Conservation (phyloP, 768 basidiomycete genomes). For the Leucosporidium yakuticum region DNA sequence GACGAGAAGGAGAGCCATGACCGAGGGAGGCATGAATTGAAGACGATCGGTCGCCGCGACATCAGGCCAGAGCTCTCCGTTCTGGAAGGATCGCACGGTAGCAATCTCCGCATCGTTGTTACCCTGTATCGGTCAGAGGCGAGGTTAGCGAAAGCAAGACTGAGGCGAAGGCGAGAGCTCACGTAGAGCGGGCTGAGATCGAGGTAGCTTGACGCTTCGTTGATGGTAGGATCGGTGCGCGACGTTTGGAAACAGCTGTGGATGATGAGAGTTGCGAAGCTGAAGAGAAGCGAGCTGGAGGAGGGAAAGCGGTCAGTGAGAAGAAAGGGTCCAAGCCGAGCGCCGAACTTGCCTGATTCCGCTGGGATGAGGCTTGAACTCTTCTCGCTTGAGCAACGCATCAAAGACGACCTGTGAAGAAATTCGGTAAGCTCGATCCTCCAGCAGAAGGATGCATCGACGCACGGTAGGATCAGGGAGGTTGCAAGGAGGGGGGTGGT, state of each 20-base stretch:
- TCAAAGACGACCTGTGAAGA: constrained; percentile 58
- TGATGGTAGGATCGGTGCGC: constrained; percentile 53
- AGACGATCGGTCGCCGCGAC: constrained; percentile 47
- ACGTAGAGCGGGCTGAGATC: constrained; percentile 68
- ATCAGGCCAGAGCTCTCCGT: constrained; percentile 61
- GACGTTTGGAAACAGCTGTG: constrained; percentile 61
- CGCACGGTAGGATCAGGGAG: constrained; percentile 30
- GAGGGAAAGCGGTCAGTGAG: too few relatives aligned
- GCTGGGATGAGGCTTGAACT: constrained; percentile 52
- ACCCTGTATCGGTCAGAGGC: constrained; percentile 43
- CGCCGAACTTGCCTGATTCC: constrained; percentile 69
- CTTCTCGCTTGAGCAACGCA: constrained; percentile 64
- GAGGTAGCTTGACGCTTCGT: constrained; percentile 65
- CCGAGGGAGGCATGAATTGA: constrained; percentile 63
- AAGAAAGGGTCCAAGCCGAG: constrained; percentile 38
- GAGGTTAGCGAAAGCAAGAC: background rate
- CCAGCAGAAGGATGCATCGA: constrained; percentile 21
- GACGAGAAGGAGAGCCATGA: constrained; percentile 61
- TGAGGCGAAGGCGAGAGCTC: background rate
- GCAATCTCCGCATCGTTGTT: constrained; percentile 52
- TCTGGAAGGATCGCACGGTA: constrained; percentile 53
- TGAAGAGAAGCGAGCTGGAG: constrained; percentile 16
- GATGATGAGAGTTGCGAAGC: constrained; percentile 7
- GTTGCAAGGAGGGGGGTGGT: background rate
- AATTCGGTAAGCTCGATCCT: constrained; percentile 50